phyloP scores from a whole-genome alignment of 2,329 filamentous ascomycete genomes.

The Rhytidhysteron rufulum region DNA sequence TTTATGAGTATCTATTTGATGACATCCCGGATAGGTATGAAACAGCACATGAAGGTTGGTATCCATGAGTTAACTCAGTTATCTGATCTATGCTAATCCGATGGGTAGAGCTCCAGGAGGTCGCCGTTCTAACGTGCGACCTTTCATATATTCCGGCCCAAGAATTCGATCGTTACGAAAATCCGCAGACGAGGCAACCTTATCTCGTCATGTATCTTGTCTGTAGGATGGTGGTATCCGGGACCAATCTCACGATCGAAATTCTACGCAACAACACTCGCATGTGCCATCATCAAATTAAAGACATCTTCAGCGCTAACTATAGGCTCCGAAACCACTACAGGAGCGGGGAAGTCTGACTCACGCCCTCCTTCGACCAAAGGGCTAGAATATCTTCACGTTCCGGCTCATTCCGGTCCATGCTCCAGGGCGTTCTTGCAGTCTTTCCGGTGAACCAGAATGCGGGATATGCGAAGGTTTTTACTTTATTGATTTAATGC shows the following conservation, averaged over 20 bases:
- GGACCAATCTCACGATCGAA: not conserved
- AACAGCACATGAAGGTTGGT: slow-evolving; percentile 1
- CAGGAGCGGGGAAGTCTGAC: too few relatives aligned
- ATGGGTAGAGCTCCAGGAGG: not conserved
- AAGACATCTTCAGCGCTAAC: not conserved
- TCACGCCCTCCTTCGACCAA: too few relatives aligned
- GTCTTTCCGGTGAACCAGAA: too few relatives aligned
- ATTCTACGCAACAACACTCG: not conserved
- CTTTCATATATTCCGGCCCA: not conserved
- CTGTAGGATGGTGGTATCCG: slow-evolving; percentile 1
- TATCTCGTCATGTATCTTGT: not conserved
- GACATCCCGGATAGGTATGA: slow-evolving; percentile 1
- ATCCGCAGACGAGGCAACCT: not conserved
- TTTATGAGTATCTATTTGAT: slow-evolving; percentile 1
- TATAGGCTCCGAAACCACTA: too few relatives aligned
- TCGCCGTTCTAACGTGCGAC: not conserved
- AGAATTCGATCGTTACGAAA: not conserved
- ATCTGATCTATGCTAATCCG: too few relatives aligned
- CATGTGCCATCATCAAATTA: not conserved
- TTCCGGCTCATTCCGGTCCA: too few relatives aligned
- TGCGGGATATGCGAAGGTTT: too few relatives aligned
- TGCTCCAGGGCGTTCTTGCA: too few relatives aligned
- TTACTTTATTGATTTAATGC: too few relatives aligned
- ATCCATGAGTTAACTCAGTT: too few relatives aligned
- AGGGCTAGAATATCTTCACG: too few relatives aligned